Evolutionary conservation across 495 filamentous ascomycete genomes (phyloP), one percentile per base, ranked within the genome.

Genomic region (Aspergillus indologenus): DNA sequence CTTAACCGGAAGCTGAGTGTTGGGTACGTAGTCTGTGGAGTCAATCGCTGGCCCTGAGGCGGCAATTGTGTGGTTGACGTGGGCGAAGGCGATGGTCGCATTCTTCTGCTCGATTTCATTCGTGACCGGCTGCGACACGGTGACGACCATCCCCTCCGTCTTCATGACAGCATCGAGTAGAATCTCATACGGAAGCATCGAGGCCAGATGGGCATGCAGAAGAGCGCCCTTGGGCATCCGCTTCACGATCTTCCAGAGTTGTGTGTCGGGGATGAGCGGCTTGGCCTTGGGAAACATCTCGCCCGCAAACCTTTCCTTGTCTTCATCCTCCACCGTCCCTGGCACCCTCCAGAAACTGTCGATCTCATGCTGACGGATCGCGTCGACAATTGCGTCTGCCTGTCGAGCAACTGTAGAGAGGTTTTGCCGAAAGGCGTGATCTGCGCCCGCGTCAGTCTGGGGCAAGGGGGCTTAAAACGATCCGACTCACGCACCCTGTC

Each of bases 171-270:
- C 45, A 3, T 55, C 54, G 0, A 64, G 40, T 11, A 64, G 34
- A 7, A 34, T 57, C 0, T 61, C 58, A 18, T 23, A 61, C 12
- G 62, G 62, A 19, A 68, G 52, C 65, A 68, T 68, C 12, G 65
- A 57, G 0, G 51, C 40, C 22, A 68, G 19, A 48, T 68, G 65
- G 0, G 62, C 60, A 31, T 68, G 65, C 15, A 68, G 19, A 1
- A 68, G 58, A 0, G 65, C 57, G 7, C 65, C 65, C 52, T 68
- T 68, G 21, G 65, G 65, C 58, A 65, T 61, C 11, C 54, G 53
- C 58, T 56, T 59, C 21, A 64, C 58, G 18, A 64, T 53, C 2
- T 44, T 40, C 64, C 64, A 66, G 8, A 66, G 52, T 7, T 48
- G 56, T 1, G 64, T 66, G 19, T 48, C 47, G 6, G 47, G 12